A percentile compares a stretch with the other conserved stretches of the same genome.
phyloP scores from a whole-genome alignment of 2,329 filamentous ascomycete species.

The Colletotrichum agaves region DNA sequence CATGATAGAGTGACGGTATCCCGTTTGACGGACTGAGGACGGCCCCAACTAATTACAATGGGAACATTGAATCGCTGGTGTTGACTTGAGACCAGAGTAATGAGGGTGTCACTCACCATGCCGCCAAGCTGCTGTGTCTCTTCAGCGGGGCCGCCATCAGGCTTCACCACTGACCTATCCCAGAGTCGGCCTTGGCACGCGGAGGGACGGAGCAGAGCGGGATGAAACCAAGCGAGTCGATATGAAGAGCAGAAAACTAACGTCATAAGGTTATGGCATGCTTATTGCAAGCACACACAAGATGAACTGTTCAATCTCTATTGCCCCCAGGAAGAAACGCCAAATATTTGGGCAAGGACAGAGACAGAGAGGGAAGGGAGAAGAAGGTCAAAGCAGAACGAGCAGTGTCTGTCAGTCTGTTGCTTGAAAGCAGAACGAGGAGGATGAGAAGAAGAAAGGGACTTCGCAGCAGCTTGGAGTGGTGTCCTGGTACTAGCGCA shows the following conservation, averaged over 20 bases:
- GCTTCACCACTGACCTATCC: background rate
- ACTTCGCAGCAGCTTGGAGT: background rate
- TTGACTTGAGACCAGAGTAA: background rate
- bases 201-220: slow-evolving; percentile 12
- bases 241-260: background rate
- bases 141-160: slow-evolving; percentile 36
- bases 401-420: background rate
- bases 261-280: slow-evolving; percentile 6
- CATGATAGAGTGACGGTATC: background rate
- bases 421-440: background rate
- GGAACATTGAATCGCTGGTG: background rate
- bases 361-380: background rate
- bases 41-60: background rate
- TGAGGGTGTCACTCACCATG: slow-evolving; percentile 32
- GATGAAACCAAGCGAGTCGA: background rate
- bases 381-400: background rate
- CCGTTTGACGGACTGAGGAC: background rate
- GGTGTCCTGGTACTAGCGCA: slow-evolving; percentile 7
- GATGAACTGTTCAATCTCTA: too few relatives aligned
- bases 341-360: background rate
- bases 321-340: background rate
- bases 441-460: background rate
- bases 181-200: slow-evolving; percentile 24
- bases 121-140: slow-evolving; percentile 34
- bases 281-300: too few relatives aligned